A percentile compares a stretch with the other conserved stretches of the same genome.
Evolutionary conservation across 495 filamentous ascomycete species (phyloP).

Genomic region (Mycothermus thermophilus): DNA sequence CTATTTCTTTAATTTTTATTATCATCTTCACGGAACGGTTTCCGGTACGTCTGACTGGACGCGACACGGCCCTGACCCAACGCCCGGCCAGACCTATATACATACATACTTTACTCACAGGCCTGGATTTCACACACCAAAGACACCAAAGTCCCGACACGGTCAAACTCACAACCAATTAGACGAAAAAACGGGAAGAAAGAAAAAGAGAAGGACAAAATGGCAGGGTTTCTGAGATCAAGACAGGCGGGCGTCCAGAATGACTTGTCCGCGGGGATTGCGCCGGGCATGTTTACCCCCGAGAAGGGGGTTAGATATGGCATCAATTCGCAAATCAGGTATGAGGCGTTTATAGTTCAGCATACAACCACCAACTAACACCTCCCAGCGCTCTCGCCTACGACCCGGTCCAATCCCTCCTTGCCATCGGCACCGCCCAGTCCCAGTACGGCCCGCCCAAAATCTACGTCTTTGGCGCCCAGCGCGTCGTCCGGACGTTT

Average conservation of each 20-base stretch:
- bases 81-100: too few relatives aligned
- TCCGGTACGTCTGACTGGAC: too few relatives aligned
- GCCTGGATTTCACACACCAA: too few relatives aligned
- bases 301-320: constrained; percentile 87
- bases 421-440: constrained; percentile 83
- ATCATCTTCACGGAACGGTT: too few relatives aligned
- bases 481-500: constrained; percentile 59
- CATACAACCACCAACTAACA: not conserved
- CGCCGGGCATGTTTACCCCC: constrained; percentile 58
- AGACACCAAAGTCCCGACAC: constrained; percentile 1
- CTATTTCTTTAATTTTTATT: too few relatives aligned
- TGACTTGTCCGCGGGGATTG: constrained; percentile 72
- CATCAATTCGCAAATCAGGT: constrained; percentile 72
- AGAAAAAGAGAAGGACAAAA: constrained; percentile 18
- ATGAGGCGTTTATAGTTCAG: too few relatives aligned
- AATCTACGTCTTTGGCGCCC: constrained; percentile 85
- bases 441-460: constrained; percentile 62
- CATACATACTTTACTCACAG: too few relatives aligned
- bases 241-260: constrained; percentile 87
- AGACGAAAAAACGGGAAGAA: not conserved
- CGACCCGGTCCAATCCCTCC: constrained; percentile 82
- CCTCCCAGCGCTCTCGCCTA: constrained; percentile 58
- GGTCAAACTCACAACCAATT: not conserved
- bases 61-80: too few relatives aligned
- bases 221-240: constrained; percentile 76